phyloP scores from a whole-genome alignment of 495 filamentous ascomycete species.

The Lasiosphaeria ovina region DNA sequence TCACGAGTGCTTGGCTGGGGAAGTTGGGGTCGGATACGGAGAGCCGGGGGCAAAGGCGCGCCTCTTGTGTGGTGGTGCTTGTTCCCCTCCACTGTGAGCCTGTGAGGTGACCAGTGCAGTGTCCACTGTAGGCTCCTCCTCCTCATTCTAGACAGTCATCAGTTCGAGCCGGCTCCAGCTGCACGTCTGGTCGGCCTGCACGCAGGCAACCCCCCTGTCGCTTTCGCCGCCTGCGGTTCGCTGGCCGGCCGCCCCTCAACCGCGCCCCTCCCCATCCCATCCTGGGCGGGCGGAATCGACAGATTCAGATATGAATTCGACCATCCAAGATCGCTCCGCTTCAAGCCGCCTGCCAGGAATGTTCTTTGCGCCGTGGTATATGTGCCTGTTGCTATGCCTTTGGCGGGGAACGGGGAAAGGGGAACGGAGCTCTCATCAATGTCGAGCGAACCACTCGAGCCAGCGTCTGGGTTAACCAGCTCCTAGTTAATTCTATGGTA shows the following conservation, averaged over 20 bases:
- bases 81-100: background rate
- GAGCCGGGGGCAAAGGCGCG: conserved; percentile 24
- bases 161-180: conserved; percentile 10
- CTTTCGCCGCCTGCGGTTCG: background rate
- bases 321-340: conserved; percentile 25
- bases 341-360: conserved; percentile 20
- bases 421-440: conserved; percentile 21
- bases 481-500: too few species aligned
- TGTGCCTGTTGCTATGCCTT: conserved; percentile 32
- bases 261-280: conserved; percentile 1
- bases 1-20: conserved; percentile 5
- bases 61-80: conserved; percentile 18
- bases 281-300: conserved; percentile 6
- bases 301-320: conserved; percentile 13
- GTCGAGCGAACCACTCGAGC: conserved; percentile 18
- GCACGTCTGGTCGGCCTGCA: conserved; percentile 13
- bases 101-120: background rate
- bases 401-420: conserved; percentile 2
- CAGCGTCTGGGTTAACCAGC: conserved; percentile 7
- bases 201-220: conserved; percentile 25
- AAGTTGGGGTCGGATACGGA: conserved; percentile 25
- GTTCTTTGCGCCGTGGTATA: conserved; percentile 18
- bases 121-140: conserved; percentile 1
- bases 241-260: background rate
- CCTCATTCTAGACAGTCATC: conserved; percentile 7